These are phyloP conservation scores for Leccinum arenicola DNA, from an alignment of 768 basidiomycete genomes.

Conservation along the genomic window DNA sequence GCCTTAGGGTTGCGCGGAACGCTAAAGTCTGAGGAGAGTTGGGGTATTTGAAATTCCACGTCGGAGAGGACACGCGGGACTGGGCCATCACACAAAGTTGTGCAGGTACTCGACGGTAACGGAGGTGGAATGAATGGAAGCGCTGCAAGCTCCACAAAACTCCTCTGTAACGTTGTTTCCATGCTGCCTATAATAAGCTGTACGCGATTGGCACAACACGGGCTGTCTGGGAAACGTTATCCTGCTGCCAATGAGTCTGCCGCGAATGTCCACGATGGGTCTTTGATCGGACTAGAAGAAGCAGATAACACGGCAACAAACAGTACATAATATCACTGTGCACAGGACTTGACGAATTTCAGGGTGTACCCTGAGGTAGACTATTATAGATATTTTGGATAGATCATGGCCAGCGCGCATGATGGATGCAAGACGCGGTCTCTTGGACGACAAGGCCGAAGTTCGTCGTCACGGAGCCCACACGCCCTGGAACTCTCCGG, in stretches of 20 bases:
- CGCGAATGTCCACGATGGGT: constrained; percentile 5
- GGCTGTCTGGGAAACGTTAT: constrained; percentile 21
- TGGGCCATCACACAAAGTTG: constrained; percentile 13
- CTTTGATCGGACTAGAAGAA: constrained; percentile 27
- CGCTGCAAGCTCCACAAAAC: constrained; percentile 14
- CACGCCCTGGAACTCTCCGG: neutral
- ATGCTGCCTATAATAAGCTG: constrained; percentile 12
- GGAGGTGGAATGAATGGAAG: constrained; percentile 4
- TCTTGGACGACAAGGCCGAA: constrained; percentile 5
- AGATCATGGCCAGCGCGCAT: constrained; percentile 8
- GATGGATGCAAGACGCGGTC: constrained; percentile 5
- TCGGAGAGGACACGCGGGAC: constrained; percentile 17
- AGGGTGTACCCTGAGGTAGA: constrained; percentile 33
- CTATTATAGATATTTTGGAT: constrained; percentile 5
- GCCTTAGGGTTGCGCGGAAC: neutral
- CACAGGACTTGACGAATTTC: constrained; percentile 23
- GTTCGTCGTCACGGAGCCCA: neutral
- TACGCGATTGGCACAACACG: constrained; percentile 12
- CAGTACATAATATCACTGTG: constrained; percentile 33
- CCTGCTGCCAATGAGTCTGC: constrained; percentile 9
- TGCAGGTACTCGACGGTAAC: neutral
- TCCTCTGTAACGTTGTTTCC: constrained; percentile 25
- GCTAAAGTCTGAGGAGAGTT: constrained; percentile 19
- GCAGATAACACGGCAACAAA: constrained; percentile 18
- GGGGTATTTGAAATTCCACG: constrained; percentile 32